Evolutionary conservation across 768 basidiomycete genomes (phyloP).

Genomic region (Mycena rosella): DNA sequence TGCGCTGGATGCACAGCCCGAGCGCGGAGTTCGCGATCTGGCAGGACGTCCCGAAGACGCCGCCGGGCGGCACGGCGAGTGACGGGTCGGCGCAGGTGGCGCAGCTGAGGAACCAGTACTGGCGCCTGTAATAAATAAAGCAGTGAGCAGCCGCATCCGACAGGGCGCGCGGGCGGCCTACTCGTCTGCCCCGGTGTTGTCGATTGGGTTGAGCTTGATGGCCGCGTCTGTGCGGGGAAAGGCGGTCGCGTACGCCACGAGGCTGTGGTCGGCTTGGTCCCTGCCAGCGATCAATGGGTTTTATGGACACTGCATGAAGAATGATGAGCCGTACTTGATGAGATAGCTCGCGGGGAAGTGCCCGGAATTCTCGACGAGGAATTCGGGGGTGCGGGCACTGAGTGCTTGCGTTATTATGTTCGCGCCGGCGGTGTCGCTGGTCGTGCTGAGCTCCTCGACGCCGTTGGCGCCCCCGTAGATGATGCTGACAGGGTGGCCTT

Average conservation of each 20-base stretch:
- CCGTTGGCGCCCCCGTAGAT: constrained; percentile 16
- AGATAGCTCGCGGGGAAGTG: constrained; percentile 24
- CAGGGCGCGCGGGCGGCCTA: neutral
- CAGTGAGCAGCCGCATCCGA: neutral
- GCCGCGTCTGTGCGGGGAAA: constrained; percentile 11
- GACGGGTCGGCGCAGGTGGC: constrained; percentile 15
- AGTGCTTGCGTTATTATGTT: constrained; percentile 17
- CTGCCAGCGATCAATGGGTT: neutral
- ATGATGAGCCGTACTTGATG: constrained; percentile 12
- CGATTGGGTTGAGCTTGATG: constrained; percentile 26
- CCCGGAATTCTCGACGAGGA: constrained; percentile 28
- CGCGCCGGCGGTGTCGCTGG: constrained; percentile 31
- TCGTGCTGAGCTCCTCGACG: constrained; percentile 14
- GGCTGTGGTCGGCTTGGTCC: constrained; percentile 13
- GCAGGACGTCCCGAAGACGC: constrained; percentile 26
- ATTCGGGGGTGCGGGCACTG: constrained; percentile 13
- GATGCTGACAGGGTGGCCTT: constrained; percentile 32
- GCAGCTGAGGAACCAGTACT: constrained; percentile 30
- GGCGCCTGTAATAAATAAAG: constrained; percentile 13
- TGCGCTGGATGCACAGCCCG: constrained; percentile 17
- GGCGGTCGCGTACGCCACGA: constrained; percentile 21
- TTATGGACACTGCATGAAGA: too few species aligned
- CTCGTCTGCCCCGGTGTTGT: constrained; percentile 21
- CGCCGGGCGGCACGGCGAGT: constrained; percentile 18
- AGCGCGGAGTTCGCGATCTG: constrained; percentile 22